Conservation (phyloP, 768 basidiomycete species). For the Gelatoporia subvermispora region DNA sequence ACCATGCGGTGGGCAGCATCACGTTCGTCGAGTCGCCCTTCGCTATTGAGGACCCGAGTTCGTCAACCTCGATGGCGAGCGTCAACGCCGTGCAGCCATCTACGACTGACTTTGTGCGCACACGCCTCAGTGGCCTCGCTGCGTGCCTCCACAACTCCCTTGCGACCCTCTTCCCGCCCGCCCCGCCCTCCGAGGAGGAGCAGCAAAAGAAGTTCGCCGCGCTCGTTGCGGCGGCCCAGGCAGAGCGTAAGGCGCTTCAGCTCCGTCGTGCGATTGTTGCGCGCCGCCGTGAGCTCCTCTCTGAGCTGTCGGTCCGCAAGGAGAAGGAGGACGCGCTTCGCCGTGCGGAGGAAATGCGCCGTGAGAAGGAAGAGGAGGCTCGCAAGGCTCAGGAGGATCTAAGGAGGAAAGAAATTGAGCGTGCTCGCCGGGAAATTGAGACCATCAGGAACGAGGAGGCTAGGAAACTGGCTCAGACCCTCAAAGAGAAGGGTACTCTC, state of each 20-base stretch:
- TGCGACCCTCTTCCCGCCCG: slow-evolving; percentile 43
- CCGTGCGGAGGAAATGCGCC: slow-evolving; percentile 60
- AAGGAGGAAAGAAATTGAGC: slow-evolving; percentile 60
- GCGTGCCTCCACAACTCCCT: slow-evolving; percentile 67
- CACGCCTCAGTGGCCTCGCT: slow-evolving; percentile 75
- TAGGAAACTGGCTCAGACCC: slow-evolving; percentile 78
- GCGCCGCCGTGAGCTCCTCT: slow-evolving; percentile 77
- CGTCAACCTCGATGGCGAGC: slow-evolving; percentile 27
- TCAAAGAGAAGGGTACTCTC: slow-evolving; percentile 76
- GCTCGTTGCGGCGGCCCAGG: slow-evolving; percentile 60
- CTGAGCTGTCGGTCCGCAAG: slow-evolving; percentile 78
- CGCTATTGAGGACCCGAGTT: slow-evolving; percentile 30
- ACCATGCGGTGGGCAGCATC: slow-evolving; percentile 83
- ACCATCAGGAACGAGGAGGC: slow-evolving; percentile 76
- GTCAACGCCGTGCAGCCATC: slow-evolving; percentile 61
- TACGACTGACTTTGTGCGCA: slow-evolving; percentile 66
- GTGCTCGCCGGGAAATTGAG: slow-evolving; percentile 68
- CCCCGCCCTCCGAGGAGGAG: slow-evolving; percentile 45
- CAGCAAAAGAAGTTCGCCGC: slow-evolving; percentile 53
- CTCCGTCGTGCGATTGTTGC: slow-evolving; percentile 78
- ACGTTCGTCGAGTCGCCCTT: slow-evolving; percentile 81
- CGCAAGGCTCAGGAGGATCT: slow-evolving; percentile 60
- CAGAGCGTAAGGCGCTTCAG: slow-evolving; percentile 73
- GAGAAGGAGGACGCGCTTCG: slow-evolving; percentile 85
- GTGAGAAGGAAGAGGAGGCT: slow-evolving; percentile 67